Evolutionary conservation across 1,139 yeast species (phyloP).

Genomic region (Dujonia santamariae): DNA sequence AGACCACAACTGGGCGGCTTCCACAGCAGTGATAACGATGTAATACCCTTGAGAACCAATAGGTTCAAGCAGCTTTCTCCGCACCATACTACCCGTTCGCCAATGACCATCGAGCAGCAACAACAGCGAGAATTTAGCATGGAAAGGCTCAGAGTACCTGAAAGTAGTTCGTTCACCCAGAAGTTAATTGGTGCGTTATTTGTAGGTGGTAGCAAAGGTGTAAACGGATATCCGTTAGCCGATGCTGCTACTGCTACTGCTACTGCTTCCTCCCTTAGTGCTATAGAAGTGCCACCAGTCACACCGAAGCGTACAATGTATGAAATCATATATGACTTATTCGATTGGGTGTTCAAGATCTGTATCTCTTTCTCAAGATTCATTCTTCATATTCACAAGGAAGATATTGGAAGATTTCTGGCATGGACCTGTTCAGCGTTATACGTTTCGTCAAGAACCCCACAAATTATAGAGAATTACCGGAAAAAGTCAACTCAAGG

Average conservation of each 20-base stretch:
- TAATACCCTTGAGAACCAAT: slow-evolving; percentile 4
- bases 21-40: slow-evolving; percentile 1
- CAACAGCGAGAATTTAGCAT: neutral
- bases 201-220: slow-evolving; percentile 4
- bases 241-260: neutral
- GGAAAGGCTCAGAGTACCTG: slow-evolving; percentile 1
- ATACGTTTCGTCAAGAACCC: slow-evolving; percentile 73
- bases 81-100: neutral
- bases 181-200: slow-evolving; percentile 6
- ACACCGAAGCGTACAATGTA: too few species aligned
- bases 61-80: slow-evolving; percentile 3
- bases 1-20: too few species aligned
- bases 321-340: too few species aligned
- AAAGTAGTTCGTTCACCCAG: slow-evolving; percentile 5
- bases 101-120: neutral
- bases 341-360: too few species aligned
- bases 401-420: slow-evolving; percentile 43
- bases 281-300: too few species aligned
- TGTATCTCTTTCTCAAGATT: neutral
- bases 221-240: slow-evolving; percentile 13
- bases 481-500: slow-evolving; percentile 32
- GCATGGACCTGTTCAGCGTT: slow-evolving; percentile 79
- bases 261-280: too few species aligned
- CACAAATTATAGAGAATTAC: slow-evolving; percentile 58
- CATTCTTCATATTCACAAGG: slow-evolving; percentile 2